Evolutionary conservation across 495 filamentous ascomycete species (phyloP).

Genomic region (Polyplosphaeria fusca): DNA sequence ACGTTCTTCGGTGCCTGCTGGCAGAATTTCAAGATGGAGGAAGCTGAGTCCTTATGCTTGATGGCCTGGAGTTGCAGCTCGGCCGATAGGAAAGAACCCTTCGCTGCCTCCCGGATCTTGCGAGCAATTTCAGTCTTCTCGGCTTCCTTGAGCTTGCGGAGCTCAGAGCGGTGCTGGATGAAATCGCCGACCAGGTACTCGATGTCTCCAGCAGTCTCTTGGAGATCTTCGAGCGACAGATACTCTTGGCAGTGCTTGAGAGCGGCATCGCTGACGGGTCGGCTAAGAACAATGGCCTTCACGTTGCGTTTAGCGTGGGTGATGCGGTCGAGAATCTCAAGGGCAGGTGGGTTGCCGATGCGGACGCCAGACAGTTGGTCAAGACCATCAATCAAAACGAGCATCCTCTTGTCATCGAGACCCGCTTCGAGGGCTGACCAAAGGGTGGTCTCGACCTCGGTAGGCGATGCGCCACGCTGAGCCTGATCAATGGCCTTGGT

Average conservation of each 20-base stretch:
- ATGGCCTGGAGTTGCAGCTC: conserved; percentile 51
- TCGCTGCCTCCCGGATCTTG: conserved; percentile 42
- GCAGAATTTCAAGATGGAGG: conserved; percentile 44
- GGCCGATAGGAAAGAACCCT: conserved; percentile 60
- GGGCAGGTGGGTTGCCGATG: conserved; percentile 23
- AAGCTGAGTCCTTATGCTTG: conserved; percentile 44
- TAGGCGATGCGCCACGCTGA: conserved; percentile 1
- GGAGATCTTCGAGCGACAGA: conserved; percentile 8
- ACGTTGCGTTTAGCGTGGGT: conserved; percentile 11
- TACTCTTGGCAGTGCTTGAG: conserved; percentile 14
- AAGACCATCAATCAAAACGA: conserved; percentile 28
- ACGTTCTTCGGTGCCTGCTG: conserved; percentile 42
- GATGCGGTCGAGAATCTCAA: conserved; percentile 22
- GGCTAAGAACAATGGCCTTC: conserved; percentile 26
- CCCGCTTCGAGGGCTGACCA: conserved; percentile 47
- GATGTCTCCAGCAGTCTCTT: conserved; percentile 12
- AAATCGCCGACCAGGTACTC: conserved; percentile 16
- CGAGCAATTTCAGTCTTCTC: conserved; percentile 12
- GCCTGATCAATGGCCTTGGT: conserved; percentile 11
- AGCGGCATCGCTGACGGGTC: conserved; percentile 22
- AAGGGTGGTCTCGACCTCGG: conserved; percentile 38
- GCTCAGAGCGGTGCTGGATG: conserved; percentile 8
- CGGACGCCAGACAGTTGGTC: conserved; percentile 24
- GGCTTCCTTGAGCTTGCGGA: conserved; percentile 17
- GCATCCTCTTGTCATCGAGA: conserved; percentile 12